Base-by-base conservation (phyloP, 2,329 filamentous ascomycete species). In the Botrytis fabae region DNA sequence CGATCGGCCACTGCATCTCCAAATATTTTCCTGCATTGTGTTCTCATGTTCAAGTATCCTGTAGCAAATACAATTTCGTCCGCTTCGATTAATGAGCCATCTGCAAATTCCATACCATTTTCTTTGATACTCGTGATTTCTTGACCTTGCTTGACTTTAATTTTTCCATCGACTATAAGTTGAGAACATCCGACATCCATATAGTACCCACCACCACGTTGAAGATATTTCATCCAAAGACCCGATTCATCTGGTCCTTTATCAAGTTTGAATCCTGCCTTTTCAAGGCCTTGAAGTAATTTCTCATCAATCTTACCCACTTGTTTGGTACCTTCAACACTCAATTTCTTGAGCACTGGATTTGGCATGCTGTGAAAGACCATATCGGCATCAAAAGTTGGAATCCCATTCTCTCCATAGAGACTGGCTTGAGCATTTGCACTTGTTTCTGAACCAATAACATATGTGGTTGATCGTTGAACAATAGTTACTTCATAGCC, bases 401-500 rank as follows among this genome's bases (percentile, higher is more conserved):
- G 86, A 0, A 90, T 91, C 0, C 86, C 85, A 48, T 63, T 74
- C 73, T 81, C 79, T n/a, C 78, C 75, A 57, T 79, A 78, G 9
- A 87, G 77, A 1, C 83, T 84, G 72, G 83, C 82, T 72, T 87
- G 80, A 10, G 81, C 80, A 0, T 84, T 78, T 10, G 81, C 80
- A 40, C 83, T 81, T 1, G 83, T 81, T 18, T 85, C 81, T 18
- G 88, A 88, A 0, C 88, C 87, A 0, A 92, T 83, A 2, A 93
- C 89, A 72, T 87, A 88, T 0, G 92, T 93, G 14, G 85, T 87
- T 1, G 87, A 89, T 16, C 91, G 86, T 80, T 94, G 92, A 0
- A 93, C 85, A 79, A 93, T 90, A 0, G 91, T 93, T 1, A 93
- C 87, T 1, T 87, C 83, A 74, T 89, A 90, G 0, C 91, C 91